Conservation (phyloP, 2,329 filamentous ascomycete genomes). For the Aureobasidium sp. region DNA sequence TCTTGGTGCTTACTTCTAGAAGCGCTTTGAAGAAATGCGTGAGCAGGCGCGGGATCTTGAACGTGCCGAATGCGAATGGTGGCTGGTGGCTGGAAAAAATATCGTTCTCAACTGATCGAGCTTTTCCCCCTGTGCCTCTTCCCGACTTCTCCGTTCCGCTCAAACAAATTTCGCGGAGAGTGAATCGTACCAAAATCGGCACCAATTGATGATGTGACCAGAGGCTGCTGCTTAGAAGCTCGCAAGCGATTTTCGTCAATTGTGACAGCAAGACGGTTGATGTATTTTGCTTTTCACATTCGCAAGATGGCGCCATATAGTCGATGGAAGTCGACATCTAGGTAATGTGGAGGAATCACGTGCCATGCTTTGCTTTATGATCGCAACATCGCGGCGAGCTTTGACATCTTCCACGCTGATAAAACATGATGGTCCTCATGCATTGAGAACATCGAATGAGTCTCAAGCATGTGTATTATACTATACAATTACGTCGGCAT, state of each 20-base stretch:
- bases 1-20: neutral
- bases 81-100: neutral
- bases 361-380: neutral
- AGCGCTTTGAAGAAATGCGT: neutral
- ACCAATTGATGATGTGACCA: neutral
- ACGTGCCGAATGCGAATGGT: neutral
- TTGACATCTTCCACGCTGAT: neutral
- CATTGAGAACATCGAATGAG: neutral
- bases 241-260: neutral
- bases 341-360: neutral
- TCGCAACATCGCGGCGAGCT: neutral
- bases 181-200: neutral
- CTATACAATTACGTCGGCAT: neutral
- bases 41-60: neutral
- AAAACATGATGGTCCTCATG: neutral
- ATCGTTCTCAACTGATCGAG: neutral
- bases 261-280: neutral
- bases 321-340: neutral
- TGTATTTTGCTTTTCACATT: neutral
- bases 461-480: neutral
- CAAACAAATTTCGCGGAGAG: neutral
- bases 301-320: constrained; percentile 6
- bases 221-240: neutral
- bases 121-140: neutral
- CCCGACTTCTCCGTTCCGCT: neutral